Base-by-base conservation (phyloP, 805 yeast species). In the Ogataea corticis region DNA sequence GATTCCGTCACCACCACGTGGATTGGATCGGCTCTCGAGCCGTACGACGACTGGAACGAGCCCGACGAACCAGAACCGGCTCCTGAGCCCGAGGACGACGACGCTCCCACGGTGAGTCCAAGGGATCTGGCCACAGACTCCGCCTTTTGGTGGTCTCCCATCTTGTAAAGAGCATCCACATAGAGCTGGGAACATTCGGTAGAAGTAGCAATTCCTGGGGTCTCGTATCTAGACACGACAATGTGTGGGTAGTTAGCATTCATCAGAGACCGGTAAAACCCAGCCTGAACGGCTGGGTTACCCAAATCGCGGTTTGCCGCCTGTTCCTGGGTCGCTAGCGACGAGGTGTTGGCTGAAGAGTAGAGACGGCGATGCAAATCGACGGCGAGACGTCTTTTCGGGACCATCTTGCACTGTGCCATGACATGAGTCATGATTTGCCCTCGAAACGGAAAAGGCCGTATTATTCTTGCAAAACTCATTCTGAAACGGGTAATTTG, bases 1-100 rank as follows among this genome's bases (percentile, higher is more conserved):
- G 95, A 80, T 62, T 92, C 99, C 16, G 94, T 80, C 15, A 94
- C 87, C 14, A 92, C 77, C n/a, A 94, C 99, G 66, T 92, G 96
- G 32, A 94, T 77, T 2, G 99, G 99, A 50, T 88, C 96, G 47
- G 77, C 67, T 45, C 84, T 77, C 2, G 88, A 68, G 0, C 96
- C 96, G 55, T 65, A 27, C 50, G 60, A 54, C 11, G 41, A 18
- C 11, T 35, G 44, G 28, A 44, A 39, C 16, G 43, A 25, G 46
- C 55, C 55, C n/a, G 45, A 18, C 21, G 45, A 49, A 9, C 48
- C 48, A 14, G 33, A 33, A 45, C 64, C 58, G 18, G 58, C 49
- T 12, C 50, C 52, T 37, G 54, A 47, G 5, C 60, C 56, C 7
- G 59, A 42, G 7, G 25, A 21, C 25, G 25, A 21, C 7, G 25